These are phyloP conservation scores for Asterochloris erici DNA, from an alignment of 139 green algal genomes.

Conservation along the genomic window DNA sequence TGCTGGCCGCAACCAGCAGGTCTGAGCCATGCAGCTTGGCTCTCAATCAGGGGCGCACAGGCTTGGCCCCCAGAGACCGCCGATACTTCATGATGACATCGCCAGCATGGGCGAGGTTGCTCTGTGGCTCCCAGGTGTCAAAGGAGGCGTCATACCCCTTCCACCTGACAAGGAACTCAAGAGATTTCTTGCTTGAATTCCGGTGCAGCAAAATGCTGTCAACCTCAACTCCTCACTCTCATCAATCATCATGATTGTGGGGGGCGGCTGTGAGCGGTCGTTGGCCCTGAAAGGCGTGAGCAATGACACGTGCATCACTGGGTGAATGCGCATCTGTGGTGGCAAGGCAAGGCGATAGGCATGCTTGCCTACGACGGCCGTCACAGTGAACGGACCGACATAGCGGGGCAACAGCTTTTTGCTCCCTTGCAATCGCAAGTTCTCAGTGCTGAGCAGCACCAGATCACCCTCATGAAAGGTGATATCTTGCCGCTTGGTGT, in stretches of 20 bases:
- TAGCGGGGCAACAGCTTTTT: conserved; percentile 35
- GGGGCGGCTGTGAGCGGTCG: background rate
- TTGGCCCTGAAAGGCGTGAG: background rate
- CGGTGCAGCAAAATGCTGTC: background rate
- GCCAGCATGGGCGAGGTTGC: no score
- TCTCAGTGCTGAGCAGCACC: conserved; percentile 18
- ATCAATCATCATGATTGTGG: background rate
- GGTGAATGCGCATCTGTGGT: background rate
- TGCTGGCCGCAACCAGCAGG: no score
- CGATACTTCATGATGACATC: no score
- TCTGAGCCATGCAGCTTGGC: no score
- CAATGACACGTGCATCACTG: background rate
- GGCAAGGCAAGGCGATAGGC: background rate
- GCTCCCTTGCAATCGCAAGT: conserved; percentile 20
- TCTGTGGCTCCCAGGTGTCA: no score
- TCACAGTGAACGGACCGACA: conserved; percentile 39
- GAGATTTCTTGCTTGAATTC: no score
- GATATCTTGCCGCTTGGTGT: background rate
- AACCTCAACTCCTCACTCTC: background rate
- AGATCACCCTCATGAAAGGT: conserved; percentile 11
- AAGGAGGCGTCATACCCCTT: no score
- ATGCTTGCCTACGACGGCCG: no score
- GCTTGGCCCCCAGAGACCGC: no score
- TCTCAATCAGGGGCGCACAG: no score
- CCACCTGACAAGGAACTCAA: no score